Conservation (phyloP, 2,329 filamentous ascomycete genomes). For the Pleomassaria siparia region DNA sequence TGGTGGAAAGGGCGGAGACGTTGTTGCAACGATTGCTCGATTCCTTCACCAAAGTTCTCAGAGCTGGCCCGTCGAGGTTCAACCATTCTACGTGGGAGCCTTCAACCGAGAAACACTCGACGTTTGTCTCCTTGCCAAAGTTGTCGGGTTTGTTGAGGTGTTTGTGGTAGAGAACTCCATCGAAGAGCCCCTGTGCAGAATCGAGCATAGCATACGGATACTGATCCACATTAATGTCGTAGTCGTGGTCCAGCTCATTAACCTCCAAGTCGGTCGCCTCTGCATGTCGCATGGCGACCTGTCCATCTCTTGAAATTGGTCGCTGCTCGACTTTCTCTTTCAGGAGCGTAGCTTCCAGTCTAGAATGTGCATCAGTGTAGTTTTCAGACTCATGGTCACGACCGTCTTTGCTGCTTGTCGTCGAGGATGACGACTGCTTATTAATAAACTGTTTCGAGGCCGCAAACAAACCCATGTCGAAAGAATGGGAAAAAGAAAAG, state of each 20-base stretch:
- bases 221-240: constrained; percentile 1
- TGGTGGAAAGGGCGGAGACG: neutral
- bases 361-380: too few species aligned
- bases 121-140: constrained; percentile 4
- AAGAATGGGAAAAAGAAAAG: too few species aligned
- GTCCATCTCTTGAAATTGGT: constrained; percentile 4
- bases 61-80: neutral
- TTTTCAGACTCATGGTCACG: too few species aligned
- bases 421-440: too few species aligned
- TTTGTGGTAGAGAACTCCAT: constrained; percentile 5
- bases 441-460: too few species aligned
- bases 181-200: constrained; percentile 6
- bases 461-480: neutral
- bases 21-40: constrained; percentile 1
- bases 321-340: neutral
- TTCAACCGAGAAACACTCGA: constrained; percentile 5
- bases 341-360: constrained; percentile 5
- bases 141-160: constrained; percentile 5
- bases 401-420: neutral
- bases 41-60: constrained; percentile 1
- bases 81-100: constrained; percentile 1
- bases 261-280: neutral
- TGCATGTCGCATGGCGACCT: constrained; percentile 1
- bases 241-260: constrained; percentile 7
- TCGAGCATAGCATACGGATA: constrained; percentile 2